Evolutionary conservation across 805 yeast species (phyloP).

Genomic region (Kuraishia hungarica): DNA sequence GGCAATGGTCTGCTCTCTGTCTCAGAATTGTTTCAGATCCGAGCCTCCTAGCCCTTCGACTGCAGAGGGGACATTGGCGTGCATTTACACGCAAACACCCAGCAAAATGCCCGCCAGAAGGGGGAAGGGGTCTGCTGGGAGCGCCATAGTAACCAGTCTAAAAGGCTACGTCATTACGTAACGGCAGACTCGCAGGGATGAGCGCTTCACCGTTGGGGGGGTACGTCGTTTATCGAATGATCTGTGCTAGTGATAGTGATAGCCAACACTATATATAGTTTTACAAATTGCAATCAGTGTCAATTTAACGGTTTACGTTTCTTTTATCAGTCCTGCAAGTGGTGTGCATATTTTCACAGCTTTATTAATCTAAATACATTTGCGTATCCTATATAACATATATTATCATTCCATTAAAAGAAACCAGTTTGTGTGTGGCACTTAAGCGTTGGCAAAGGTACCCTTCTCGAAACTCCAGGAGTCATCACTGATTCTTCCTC

Average conservation of each 20-base stretch:
- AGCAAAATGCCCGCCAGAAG: not conserved
- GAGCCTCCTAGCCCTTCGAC: not conserved
- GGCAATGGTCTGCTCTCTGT: not conserved
- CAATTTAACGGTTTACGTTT: too few species aligned
- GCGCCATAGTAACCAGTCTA: not conserved
- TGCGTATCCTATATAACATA: not conserved
- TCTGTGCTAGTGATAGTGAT: too few species aligned
- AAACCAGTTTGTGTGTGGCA: not conserved
- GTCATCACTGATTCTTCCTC: conserved; percentile 96
- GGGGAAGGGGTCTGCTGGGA: not conserved
- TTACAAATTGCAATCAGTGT: too few species aligned
- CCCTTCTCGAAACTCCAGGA: conserved; percentile 54
- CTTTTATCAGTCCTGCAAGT: too few species aligned
- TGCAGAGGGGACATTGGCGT: not conserved
- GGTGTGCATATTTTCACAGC: not conserved
- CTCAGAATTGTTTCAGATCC: not conserved
- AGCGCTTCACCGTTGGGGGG: too few species aligned
- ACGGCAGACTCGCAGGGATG: too few species aligned
- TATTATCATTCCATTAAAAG: not conserved
- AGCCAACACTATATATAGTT: too few species aligned
- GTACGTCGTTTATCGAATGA: too few species aligned
- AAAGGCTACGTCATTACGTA: not conserved
- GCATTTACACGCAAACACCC: not conserved
- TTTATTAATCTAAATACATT: not conserved
- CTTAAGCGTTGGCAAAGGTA: conserved; percentile 29